Conservation (phyloP, 805 yeast genomes). For the Pichia rugopelliculosa region DNA sequence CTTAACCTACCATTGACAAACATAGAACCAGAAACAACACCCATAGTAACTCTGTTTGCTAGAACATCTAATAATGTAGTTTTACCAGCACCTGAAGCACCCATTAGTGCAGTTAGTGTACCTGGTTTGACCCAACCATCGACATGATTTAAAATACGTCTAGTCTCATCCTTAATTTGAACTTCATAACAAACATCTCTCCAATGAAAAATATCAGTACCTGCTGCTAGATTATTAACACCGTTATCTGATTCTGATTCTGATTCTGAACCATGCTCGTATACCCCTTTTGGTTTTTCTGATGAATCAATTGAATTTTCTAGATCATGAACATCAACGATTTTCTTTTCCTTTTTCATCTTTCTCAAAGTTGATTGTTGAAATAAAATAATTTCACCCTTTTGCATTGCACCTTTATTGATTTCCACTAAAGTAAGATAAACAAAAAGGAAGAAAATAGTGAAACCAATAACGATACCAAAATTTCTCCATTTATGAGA, state of each 20-base stretch:
- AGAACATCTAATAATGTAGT: conserved; percentile 48
- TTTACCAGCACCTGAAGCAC: conserved; percentile 61
- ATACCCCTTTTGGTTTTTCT: conserved; percentile 23
- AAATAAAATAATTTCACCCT: conserved; percentile 65
- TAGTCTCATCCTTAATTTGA: conserved; percentile 49
- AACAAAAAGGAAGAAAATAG: conserved; percentile 43
- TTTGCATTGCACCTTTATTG: conserved; percentile 56
- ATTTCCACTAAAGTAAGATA: conserved; percentile 50
- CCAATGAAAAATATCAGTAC: conserved; percentile 66
- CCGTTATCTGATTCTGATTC: conserved; percentile 16
- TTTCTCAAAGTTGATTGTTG: conserved; percentile 41
- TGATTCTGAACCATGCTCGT: conserved; percentile 16
- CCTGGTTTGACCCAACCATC: conserved; percentile 85
- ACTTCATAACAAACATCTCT: conserved; percentile 66
- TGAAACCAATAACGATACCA: conserved; percentile 57
- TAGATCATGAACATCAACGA: conserved; percentile 20
- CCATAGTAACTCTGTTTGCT: conserved; percentile 47
- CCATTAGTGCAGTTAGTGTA: conserved; percentile 67
- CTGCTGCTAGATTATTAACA: conserved; percentile 24
- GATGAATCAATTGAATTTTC: conserved; percentile 20
- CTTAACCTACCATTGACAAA: conserved; percentile 47
- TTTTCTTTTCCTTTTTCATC: conserved; percentile 34
- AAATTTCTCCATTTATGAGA: conserved; percentile 74
- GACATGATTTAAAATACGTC: conserved; percentile 55
- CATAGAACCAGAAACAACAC: conserved; percentile 52